Conservation (phyloP, 192 early-diverging fungal species). For the Linderina pennispora region DNA sequence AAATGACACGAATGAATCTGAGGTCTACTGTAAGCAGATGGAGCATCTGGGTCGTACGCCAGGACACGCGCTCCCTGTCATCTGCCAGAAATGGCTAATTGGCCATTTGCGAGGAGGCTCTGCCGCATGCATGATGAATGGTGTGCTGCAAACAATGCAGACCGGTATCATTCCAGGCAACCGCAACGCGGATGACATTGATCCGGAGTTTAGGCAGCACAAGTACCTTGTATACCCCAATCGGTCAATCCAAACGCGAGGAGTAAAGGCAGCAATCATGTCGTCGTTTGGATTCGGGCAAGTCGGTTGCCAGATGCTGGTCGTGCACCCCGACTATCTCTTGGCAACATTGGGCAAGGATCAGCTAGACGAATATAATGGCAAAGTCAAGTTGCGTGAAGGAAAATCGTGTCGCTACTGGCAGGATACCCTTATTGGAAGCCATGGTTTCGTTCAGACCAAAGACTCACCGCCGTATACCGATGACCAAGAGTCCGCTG, state of each 20-base stretch:
- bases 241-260: slow-evolving; percentile 58
- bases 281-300: slow-evolving; percentile 72
- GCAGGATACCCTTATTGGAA: slow-evolving; percentile 33
- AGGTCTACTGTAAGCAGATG: slow-evolving; percentile 80
- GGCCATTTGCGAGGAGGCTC: slow-evolving; percentile 89
- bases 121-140: slow-evolving; percentile 93
- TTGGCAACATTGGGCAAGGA: slow-evolving; percentile 31
- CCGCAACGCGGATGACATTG: slow-evolving; percentile 59
- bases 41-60: slow-evolving; percentile 77
- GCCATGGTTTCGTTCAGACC: slow-evolving; percentile 25
- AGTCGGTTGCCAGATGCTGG: slow-evolving; percentile 58
- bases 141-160: slow-evolving; percentile 75
- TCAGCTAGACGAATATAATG: slow-evolving; percentile 17
- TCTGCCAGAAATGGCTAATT: slow-evolving; percentile 92
- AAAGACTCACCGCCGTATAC: slow-evolving; percentile 25
- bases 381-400: slow-evolving; percentile 2
- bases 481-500: slow-evolving; percentile 9
- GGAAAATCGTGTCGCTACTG: slow-evolving; percentile 18
- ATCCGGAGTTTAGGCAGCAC: slow-evolving; percentile 59
- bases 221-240: slow-evolving; percentile 80
- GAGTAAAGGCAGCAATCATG: slow-evolving; percentile 62
- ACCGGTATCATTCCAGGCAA: slow-evolving; percentile 89
- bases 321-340: slow-evolving; percentile 63
- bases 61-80: slow-evolving; percentile 73
- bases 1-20: slow-evolving; percentile 94